Base-by-base conservation (phyloP, 108 stramenopile genomes). In the Cylindrotheca fusiformis region DNA sequence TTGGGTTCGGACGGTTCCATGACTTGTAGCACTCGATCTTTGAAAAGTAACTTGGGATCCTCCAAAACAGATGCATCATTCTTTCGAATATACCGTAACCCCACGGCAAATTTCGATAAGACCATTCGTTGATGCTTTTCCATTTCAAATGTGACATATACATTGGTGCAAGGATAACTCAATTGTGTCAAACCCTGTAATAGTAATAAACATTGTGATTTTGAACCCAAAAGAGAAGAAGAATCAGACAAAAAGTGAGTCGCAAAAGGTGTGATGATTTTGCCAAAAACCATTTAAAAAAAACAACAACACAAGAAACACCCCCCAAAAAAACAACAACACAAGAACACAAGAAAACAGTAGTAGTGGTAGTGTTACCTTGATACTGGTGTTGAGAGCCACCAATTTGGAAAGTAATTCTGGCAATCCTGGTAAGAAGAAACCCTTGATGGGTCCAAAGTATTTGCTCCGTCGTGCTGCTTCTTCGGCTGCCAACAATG, bases 1-100 rank as follows among this genome's bases (percentile, higher is more conserved):
- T 63, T 79, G 17, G 92, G 92, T 64, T 93, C 92, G 36, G 82
- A 82, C 17, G 86, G 75, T 72, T 93, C 92, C 6, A 63, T 32
- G 0, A 93, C 76, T n/a, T 68, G 27, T 14, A 85, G 71, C 2
- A 62, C 24, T 21, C 72, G 60, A 1, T 69, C 74, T 17, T 81
- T 48, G 48, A 75, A 75, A 14, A 68, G 27, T 28, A 58, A 52
- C 6, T 63, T 63, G 2, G 53, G 59, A 48, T 63, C 62, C 2
- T 32, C 32, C 17, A 75, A 21, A 24, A 60, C 48, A 12, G 36
- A 23, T 1, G 55, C 25, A 26, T 74, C 49, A 27, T 67, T 67
- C 19, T 29, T 31, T 4, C 52, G 29, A 21, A 81, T 75, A 17
- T 76, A 36, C 47, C 76, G 55, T 27, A 56, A 67, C 6, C 91